Conservation (phyloP, 352 stramenopile genomes). For the Phytophthora tubulina region DNA sequence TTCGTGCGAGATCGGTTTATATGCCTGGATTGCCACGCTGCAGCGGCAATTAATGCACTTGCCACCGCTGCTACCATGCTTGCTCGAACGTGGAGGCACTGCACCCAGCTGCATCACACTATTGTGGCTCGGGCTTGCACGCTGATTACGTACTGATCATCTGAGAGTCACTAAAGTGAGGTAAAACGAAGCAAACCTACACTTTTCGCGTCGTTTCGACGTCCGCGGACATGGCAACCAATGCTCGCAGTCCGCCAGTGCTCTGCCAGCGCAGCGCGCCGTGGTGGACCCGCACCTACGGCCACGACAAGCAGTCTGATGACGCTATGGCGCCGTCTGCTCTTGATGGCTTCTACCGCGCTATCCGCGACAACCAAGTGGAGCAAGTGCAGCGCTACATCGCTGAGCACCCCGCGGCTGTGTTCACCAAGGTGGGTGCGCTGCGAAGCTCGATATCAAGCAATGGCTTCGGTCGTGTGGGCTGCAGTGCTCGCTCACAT, state of each 20-base stretch:
- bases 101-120: constrained; percentile 17
- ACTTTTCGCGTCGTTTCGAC: constrained; percentile 13
- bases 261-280: constrained; percentile 14
- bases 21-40: not conserved
- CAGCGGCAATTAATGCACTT: constrained; percentile 1
- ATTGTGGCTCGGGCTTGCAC: constrained; percentile 12
- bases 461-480: not conserved
- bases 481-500: constrained; percentile 5
- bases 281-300: constrained; percentile 43
- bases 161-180: constrained; percentile 17
- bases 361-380: constrained; percentile 51
- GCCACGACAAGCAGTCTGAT: not conserved
- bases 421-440: constrained; percentile 52
- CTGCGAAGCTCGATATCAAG: constrained; percentile 5
- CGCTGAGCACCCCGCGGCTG: constrained; percentile 35
- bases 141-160: not conserved
- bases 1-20: constrained; percentile 1
- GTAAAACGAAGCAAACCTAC: not conserved
- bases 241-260: not conserved
- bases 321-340: not conserved
- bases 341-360: constrained; percentile 37
- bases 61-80: not conserved
- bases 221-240: not conserved
- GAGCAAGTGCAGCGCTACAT: constrained; percentile 39
- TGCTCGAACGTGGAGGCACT: constrained; percentile 13